Conservation (phyloP, 2,329 filamentous ascomycete species). For the Cryoendolithus antarcticus region DNA sequence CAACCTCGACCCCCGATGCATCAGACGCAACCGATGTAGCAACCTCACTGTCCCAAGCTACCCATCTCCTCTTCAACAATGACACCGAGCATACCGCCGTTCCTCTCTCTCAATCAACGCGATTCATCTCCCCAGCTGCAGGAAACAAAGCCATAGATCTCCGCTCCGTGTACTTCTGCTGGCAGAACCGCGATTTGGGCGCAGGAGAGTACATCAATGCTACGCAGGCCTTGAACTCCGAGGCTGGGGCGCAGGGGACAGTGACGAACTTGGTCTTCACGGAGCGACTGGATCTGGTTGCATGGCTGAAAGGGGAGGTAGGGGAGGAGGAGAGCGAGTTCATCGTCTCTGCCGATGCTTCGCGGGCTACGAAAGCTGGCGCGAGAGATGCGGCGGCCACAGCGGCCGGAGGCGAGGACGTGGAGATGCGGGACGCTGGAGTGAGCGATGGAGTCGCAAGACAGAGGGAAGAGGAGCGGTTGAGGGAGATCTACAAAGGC, state of each 20-base stretch:
- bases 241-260: conserved; percentile 44
- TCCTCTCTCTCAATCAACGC: conserved; percentile 51
- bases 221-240: conserved; percentile 59
- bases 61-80: conserved; percentile 40
- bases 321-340: conserved; percentile 76
- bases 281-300: conserved; percentile 80
- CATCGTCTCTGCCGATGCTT: conserved; percentile 70
- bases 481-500: conserved; percentile 80
- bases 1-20: conserved; percentile 58
- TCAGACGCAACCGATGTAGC: conserved; percentile 47
- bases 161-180: conserved; percentile 91
- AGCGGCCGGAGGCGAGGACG: conserved; percentile 20
- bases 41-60: conserved; percentile 59
- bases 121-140: conserved; percentile 62
- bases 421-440: conserved; percentile 29
- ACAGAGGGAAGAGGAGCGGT: conserved; percentile 61
- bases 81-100: conserved; percentile 43
- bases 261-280: conserved; percentile 87
- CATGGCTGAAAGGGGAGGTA: conserved; percentile 81
- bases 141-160: conserved; percentile 43
- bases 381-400: conserved; percentile 36
- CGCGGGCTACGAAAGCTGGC: conserved; percentile 39
- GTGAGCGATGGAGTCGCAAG: conserved; percentile 33
- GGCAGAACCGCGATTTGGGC: conserved; percentile 80
- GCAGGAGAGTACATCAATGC: conserved; percentile 86